These are phyloP conservation scores for Cystofilobasidium macerans DNA, from an alignment of 768 basidiomycete species.

Conservation along the genomic window DNA sequence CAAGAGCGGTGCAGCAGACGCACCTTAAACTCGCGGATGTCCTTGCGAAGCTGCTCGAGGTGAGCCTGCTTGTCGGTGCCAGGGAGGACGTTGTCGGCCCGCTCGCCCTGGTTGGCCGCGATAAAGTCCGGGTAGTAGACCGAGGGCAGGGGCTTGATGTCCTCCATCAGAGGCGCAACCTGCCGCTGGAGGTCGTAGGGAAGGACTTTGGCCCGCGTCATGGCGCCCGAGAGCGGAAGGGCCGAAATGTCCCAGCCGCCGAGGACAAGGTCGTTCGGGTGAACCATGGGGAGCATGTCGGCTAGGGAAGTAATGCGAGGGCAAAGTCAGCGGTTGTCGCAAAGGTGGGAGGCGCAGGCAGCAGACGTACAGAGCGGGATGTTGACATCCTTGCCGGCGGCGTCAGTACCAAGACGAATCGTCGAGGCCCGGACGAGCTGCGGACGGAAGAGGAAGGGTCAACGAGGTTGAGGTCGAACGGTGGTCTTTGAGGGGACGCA, in stretches of 20 bases:
- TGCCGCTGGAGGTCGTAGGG: slow-evolving; percentile 96
- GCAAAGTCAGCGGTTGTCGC: not conserved
- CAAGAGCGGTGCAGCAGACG: not conserved
- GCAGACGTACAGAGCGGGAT: slow-evolving; percentile 80
- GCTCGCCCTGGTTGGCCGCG: slow-evolving; percentile 90
- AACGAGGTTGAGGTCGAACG: not conserved
- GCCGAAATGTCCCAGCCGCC: slow-evolving; percentile 96
- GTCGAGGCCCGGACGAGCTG: slow-evolving; percentile 92
- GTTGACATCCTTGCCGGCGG: slow-evolving; percentile 72
- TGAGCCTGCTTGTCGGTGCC: slow-evolving; percentile 80
- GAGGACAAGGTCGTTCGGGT: slow-evolving; percentile 93
- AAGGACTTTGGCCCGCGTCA: slow-evolving; percentile 84
- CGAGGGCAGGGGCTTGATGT: slow-evolving; percentile 62
- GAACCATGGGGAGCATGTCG: slow-evolving; percentile 34
- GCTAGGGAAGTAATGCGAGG: not conserved
- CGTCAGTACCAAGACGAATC: slow-evolving; percentile 75
- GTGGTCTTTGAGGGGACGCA: not conserved
- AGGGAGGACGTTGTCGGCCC: slow-evolving; percentile 84
- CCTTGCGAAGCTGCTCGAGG: slow-evolving; percentile 80
- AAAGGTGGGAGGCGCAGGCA: slow-evolving; percentile 51
- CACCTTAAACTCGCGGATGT: slow-evolving; percentile 87
- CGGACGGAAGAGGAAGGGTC: not conserved
- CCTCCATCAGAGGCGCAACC: slow-evolving; percentile 72
- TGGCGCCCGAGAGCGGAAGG: slow-evolving; percentile 72
- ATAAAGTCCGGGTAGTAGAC: slow-evolving; percentile 91